A percentile compares a stretch with the other conserved stretches of the same genome.
Conservation (phyloP, 805 yeast genomes). For the Lipomyces starkeyi region DNA sequence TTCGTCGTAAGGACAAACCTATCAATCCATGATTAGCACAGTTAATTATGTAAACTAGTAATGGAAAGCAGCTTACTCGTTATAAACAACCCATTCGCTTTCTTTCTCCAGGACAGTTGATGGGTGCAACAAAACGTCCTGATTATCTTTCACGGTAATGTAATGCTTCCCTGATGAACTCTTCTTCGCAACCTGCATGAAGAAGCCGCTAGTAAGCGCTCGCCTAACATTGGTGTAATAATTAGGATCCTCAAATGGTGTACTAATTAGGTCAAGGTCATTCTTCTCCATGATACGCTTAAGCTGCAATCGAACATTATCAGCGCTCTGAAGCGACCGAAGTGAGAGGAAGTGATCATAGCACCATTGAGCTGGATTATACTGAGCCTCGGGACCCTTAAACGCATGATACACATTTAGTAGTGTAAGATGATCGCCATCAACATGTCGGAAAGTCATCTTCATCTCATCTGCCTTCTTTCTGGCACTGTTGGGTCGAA, state of each 20-base stretch:
- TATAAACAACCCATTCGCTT: slow-evolving; percentile 91
- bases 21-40: background rate
- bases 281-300: slow-evolving; percentile 80
- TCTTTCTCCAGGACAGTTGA: slow-evolving; percentile 87
- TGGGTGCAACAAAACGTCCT: slow-evolving; percentile 93
- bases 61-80: slow-evolving; percentile 56
- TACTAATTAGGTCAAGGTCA: slow-evolving; percentile 73
- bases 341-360: slow-evolving; percentile 84
- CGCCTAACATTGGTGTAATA: slow-evolving; percentile 82
- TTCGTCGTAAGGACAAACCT: slow-evolving; percentile 85
- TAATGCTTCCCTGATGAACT: slow-evolving; percentile 69
- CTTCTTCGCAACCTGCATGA: slow-evolving; percentile 96
- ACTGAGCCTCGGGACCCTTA: slow-evolving; percentile 72
- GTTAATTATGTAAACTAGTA: background rate
- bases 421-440: slow-evolving; percentile 92
- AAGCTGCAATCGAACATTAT: slow-evolving; percentile 83
- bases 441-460: slow-evolving; percentile 84
- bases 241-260: slow-evolving; percentile 65
- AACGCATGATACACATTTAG: slow-evolving; percentile 88
- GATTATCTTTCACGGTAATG: slow-evolving; percentile 92
- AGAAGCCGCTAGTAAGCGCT: slow-evolving; percentile 90
- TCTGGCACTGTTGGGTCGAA: slow-evolving; percentile 86
- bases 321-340: slow-evolving; percentile 85
- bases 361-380: slow-evolving; percentile 76
- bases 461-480: slow-evolving; percentile 92